These are phyloP conservation scores for Colletotrichum navitas DNA, from an alignment of 2,329 filamentous ascomycete species.

Conservation along the genomic window DNA sequence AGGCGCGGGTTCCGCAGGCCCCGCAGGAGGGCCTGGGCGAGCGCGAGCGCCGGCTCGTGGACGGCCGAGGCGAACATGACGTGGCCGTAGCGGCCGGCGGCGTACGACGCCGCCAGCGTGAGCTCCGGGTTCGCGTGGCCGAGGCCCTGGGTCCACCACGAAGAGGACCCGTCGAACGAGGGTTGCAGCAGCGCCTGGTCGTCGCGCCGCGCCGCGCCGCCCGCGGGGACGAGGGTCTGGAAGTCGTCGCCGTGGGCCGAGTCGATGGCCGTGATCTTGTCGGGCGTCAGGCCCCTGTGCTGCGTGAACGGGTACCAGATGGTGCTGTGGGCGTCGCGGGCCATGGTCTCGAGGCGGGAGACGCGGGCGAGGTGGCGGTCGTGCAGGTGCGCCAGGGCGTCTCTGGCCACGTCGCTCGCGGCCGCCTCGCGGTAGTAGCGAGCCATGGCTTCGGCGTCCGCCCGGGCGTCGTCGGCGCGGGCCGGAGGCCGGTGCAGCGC, in stretches of 20 bases:
- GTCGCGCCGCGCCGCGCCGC: not conserved
- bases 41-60: constrained; percentile 80
- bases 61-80: constrained; percentile 88
- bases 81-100: constrained; percentile 86
- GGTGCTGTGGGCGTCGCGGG: constrained; percentile 67
- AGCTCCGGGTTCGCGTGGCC: constrained; percentile 82
- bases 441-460: constrained; percentile 70
- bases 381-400: constrained; percentile 65
- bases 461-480: constrained; percentile 51
- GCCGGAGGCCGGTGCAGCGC: constrained; percentile 71
- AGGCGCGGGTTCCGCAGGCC: constrained; percentile 74
- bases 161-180: constrained; percentile 86
- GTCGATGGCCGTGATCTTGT: constrained; percentile 80
- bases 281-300: constrained; percentile 71
- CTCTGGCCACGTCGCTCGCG: constrained; percentile 53
- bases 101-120: constrained; percentile 81
- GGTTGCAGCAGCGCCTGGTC: constrained; percentile 63
- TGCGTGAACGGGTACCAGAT: constrained; percentile 95
- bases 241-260: constrained; percentile 86
- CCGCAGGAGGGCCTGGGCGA: constrained; percentile 74
- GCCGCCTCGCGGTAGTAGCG: constrained; percentile 71
- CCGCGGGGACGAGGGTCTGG: constrained; percentile 62
- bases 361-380: constrained; percentile 68
- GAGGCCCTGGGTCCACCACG: constrained; percentile 92
- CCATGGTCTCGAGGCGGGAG: constrained; percentile 70